A percentile compares a stretch with the other conserved stretches of the same genome.
Conservation (phyloP, 768 basidiomycete species). For the Amyloporia xantha region DNA sequence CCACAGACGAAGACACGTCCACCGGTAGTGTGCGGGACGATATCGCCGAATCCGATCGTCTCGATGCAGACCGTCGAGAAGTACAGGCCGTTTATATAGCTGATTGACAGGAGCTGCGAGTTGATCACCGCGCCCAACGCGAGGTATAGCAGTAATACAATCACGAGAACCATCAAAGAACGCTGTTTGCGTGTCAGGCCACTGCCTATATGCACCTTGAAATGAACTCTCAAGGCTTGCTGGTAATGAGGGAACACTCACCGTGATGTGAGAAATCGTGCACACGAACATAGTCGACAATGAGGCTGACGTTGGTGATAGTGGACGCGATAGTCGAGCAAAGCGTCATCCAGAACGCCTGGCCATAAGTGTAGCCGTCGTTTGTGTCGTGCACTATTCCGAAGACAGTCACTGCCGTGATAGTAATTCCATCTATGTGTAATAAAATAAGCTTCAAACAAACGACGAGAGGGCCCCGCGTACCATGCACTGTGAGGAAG, state of each 20-base stretch:
- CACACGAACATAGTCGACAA: constrained; percentile 53
- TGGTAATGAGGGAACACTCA: too few relatives aligned
- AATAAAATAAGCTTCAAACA: not conserved
- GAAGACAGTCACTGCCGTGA: constrained; percentile 50
- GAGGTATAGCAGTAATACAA: constrained; percentile 65
- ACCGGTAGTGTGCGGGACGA: constrained; percentile 43
- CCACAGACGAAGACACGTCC: constrained; percentile 54
- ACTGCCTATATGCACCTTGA: constrained; percentile 45
- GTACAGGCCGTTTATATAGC: constrained; percentile 72
- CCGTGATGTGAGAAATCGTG: constrained; percentile 61
- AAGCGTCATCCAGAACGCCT: constrained; percentile 70
- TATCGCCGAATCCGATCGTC: constrained; percentile 69
- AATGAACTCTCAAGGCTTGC: too few relatives aligned
- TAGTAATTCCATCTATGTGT: constrained; percentile 61
- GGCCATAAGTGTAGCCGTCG: constrained; percentile 63
- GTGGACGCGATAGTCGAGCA: constrained; percentile 66
- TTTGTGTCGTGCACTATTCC: constrained; percentile 53
- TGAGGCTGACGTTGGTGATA: constrained; percentile 60
- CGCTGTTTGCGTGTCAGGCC: constrained; percentile 79
- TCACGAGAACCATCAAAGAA: constrained; percentile 71
- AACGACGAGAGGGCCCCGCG: constrained; percentile 14
- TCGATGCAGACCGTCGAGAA: constrained; percentile 72
- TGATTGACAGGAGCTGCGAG: constrained; percentile 43
- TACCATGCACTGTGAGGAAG: constrained; percentile 67
- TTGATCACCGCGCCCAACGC: constrained; percentile 64